Evolutionary conservation across 2,329 filamentous ascomycete species (phyloP).

Genomic region (Verruconis gallopava): DNA sequence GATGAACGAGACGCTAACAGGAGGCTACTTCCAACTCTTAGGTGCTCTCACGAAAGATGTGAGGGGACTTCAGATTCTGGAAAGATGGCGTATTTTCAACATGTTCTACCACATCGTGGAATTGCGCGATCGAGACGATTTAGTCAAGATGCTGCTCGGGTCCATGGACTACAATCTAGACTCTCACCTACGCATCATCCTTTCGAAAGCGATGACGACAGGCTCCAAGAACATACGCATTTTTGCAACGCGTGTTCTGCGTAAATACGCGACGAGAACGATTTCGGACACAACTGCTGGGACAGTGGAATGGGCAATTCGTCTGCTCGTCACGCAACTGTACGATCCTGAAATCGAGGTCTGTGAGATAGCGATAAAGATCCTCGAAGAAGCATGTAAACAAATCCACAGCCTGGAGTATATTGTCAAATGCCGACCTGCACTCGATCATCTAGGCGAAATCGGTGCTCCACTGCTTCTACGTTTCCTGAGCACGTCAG

Average conservation of each 20-base stretch:
- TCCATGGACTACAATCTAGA: conserved; percentile 82
- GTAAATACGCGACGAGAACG: conserved; percentile 66
- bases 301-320: conserved; percentile 90
- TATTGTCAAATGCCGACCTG: conserved; percentile 89
- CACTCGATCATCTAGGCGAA: conserved; percentile 87
- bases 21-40: conserved; percentile 88
- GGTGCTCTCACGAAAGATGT: conserved; percentile 73
- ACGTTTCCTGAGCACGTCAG: conserved; percentile 87
- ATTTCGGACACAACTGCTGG: conserved; percentile 32
- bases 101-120: conserved; percentile 99
- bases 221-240: conserved; percentile 86
- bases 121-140: conserved; percentile 75
- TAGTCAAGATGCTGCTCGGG: conserved; percentile 76
- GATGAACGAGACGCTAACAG: conserved; percentile 74
- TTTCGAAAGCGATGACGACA: conserved; percentile 87
- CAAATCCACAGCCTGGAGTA: conserved; percentile 83
- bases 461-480: conserved; percentile 88
- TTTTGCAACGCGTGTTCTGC: conserved; percentile 71
- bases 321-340: conserved; percentile 90
- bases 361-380: conserved; percentile 91
- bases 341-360: conserved; percentile 97
- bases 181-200: conserved; percentile 79
- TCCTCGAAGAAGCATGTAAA: conserved; percentile 94
- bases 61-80: conserved; percentile 77
- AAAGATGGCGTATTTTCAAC: conserved; percentile 96